Base-by-base conservation (phyloP, 1,284 basidiomycete genomes). In the Sanghuangporus baumii region DNA sequence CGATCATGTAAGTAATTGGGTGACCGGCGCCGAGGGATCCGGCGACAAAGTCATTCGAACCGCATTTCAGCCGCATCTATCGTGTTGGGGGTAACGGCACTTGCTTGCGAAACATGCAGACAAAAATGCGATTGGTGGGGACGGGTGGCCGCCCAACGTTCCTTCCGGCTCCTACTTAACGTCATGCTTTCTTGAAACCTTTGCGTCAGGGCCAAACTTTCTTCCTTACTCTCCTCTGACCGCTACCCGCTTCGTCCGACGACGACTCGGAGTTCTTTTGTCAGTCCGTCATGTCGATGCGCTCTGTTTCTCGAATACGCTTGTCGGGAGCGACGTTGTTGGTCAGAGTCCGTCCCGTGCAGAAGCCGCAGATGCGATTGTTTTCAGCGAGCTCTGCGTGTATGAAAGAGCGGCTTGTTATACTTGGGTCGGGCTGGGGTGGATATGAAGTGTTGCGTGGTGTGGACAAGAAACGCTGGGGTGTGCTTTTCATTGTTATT, bases 391-490 rank as follows among this genome's bases (percentile, higher is more conserved):
- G 78, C 14, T 38, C 69, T 16, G 51, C 71, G 1, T 68, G 68
- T 52, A 69, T 69, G 54, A 88, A 86, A 68, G 81, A 88, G 66
- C 81, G 83, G 38, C 80, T 94, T 26, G 85, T 94, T n/a, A 87
- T 94, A 62, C 77, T 94, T 1, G 92, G 93, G 1, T 89, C 87
- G 7, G 92, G 92, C 23, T 94, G 91, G 92, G 91, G 88, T 62
- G 92, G 91, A 0, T 93, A 92, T 69, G 86, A 87, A 67, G 75
- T 92, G 3, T 77, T 89, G 38, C 75, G 83, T 57, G 79, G 80
- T 3, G 74, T 89, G 1, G 85, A 89, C 72, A 88, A 86, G 72
- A 85, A 83, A 67, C 77, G 80, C 61, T 89, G 85, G 82, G 79
- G 87, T 87, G 57, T 62, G 82, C 75, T n/a, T 16, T 60, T 50